phyloP scores from a whole-genome alignment of 805 yeast genomes.

The Kuraishia molischiana region DNA sequence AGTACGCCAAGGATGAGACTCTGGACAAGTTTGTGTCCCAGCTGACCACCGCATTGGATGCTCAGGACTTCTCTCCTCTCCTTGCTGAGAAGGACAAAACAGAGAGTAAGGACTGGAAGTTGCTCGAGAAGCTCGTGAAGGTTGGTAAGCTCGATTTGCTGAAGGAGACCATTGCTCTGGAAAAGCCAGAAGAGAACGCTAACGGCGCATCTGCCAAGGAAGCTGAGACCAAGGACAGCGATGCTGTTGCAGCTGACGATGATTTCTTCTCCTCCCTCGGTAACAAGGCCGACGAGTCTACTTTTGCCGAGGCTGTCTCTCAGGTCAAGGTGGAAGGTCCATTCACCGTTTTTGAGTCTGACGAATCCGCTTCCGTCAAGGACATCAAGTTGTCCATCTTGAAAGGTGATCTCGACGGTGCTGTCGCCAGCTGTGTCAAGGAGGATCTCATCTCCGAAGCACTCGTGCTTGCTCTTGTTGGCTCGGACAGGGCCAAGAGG shows the following conservation, averaged over 20 bases:
- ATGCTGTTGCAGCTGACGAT: conserved; percentile 22
- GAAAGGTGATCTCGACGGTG: conserved; percentile 51
- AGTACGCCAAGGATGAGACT: conserved; percentile 27
- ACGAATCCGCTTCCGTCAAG: conserved; percentile 22
- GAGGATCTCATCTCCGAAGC: conserved; percentile 69
- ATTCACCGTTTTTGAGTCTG: conserved; percentile 29
- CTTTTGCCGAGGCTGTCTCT: conserved; percentile 1
- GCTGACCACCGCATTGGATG: conserved; percentile 47
- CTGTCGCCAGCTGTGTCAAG: conserved; percentile 58
- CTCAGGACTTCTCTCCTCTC: conserved; percentile 41
- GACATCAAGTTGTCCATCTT: conserved; percentile 47
- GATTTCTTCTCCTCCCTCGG: conserved; percentile 26
- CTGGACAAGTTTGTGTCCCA: conserved; percentile 24
- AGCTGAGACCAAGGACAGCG: conserved; percentile 3
- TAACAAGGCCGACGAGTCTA: conserved; percentile 5
- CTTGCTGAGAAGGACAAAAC: conserved; percentile 41
- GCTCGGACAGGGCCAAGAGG: conserved; percentile 48
- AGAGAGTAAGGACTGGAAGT: conserved; percentile 55
- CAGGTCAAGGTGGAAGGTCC: conserved; percentile 41
- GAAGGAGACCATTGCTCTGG: conserved; percentile 24
- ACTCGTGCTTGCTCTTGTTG: conserved; percentile 66
- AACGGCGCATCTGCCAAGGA: conserved; percentile 4
- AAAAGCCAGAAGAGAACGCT: neutral
- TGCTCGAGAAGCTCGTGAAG: conserved; percentile 40
- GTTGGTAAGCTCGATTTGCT: conserved; percentile 43